A percentile compares a stretch with the other conserved stretches of the same genome.
phyloP scores from a whole-genome alignment of 768 basidiomycete genomes.

The Cyclocybe aegerita region DNA sequence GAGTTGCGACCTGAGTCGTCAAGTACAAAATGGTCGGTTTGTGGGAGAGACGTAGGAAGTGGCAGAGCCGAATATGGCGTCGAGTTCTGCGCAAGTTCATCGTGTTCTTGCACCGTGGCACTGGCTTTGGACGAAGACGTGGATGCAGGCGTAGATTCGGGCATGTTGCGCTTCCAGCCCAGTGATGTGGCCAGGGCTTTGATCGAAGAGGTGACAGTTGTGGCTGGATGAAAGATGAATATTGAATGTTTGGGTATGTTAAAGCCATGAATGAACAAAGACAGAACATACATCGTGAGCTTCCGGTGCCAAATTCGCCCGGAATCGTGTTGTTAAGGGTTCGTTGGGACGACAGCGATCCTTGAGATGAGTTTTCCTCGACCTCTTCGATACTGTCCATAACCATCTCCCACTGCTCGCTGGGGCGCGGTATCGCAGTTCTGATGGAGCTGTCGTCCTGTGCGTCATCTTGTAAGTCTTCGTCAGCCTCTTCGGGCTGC shows the following conservation, averaged over 20 bases:
- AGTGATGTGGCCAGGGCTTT: constrained; percentile 75
- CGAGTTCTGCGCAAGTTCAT: constrained; percentile 40
- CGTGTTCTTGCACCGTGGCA: constrained; percentile 15
- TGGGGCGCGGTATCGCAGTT: constrained; percentile 50
- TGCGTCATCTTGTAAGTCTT: constrained; percentile 23
- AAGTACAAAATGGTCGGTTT: constrained; percentile 51
- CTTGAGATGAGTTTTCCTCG: constrained; percentile 54
- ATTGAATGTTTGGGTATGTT: constrained; percentile 4
- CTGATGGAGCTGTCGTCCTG: constrained; percentile 17
- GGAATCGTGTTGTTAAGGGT: constrained; percentile 34
- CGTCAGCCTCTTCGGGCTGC: constrained; percentile 13
- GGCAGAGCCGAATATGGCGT: constrained; percentile 45
- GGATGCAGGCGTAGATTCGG: constrained; percentile 22
- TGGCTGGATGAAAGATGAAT: constrained; percentile 33
- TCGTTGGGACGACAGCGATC: constrained; percentile 48
- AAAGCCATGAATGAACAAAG: constrained; percentile 5
- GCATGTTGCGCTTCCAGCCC: constrained; percentile 48
- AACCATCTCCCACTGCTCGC: constrained; percentile 85
- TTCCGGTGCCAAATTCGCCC: constrained; percentile 73
- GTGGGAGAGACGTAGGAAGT: constrained; percentile 31
- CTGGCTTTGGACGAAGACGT: constrained; percentile 17
- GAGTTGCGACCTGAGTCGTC: constrained; percentile 29
- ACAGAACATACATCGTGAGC: constrained; percentile 54
- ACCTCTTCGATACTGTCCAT: constrained; percentile 78
- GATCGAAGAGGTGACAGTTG: constrained; percentile 71